phyloP scores from a whole-genome alignment of 1,284 basidiomycete species.

The Apiotrichum gamsii region DNA sequence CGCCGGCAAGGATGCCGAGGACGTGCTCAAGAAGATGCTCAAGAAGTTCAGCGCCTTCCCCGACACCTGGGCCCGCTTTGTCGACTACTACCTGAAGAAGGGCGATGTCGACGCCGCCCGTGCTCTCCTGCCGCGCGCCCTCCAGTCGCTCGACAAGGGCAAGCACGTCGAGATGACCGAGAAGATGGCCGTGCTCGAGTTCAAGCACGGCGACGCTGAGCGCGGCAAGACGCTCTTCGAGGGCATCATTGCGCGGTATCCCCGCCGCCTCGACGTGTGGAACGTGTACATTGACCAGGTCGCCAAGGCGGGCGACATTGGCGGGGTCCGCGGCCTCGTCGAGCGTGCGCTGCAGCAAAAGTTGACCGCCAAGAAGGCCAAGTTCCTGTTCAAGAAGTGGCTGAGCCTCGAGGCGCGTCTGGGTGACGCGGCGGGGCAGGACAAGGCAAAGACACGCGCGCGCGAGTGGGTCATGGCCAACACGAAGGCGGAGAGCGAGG shows the following conservation, averaged over 20 bases:
- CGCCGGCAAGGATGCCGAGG: constrained; percentile 74
- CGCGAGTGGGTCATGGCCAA: constrained; percentile 62
- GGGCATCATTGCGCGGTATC: constrained; percentile 88
- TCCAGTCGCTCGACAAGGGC: constrained; percentile 88
- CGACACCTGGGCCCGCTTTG: constrained; percentile 86
- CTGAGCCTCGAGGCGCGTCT: constrained; percentile 77
- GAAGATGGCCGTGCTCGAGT: constrained; percentile 91
- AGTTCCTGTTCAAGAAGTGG: constrained; percentile 97
- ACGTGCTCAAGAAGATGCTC: constrained; percentile 71
- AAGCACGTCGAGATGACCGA: constrained; percentile 95
- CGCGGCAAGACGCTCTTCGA: constrained; percentile 94
- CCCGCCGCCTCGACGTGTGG: constrained; percentile 94
- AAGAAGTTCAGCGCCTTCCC: constrained; percentile 91
- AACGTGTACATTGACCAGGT: constrained; percentile 97
- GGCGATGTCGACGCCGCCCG: constrained; percentile 73
- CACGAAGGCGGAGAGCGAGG: constrained; percentile 21
- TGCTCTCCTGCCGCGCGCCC: constrained; percentile 75
- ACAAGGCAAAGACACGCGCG: constrained; percentile 77
- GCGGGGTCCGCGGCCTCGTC: constrained; percentile 71
- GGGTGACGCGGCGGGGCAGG: constrained; percentile 79
- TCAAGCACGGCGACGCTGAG: constrained; percentile 88
- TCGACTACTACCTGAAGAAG: constrained; percentile 65
- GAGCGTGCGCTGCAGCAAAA: constrained; percentile 74
- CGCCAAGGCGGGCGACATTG: constrained; percentile 67
- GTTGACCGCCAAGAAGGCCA: constrained; percentile 90